Evolutionary conservation across 768 basidiomycete species (phyloP).

Genomic region (Hortiboletus flavorubellus): DNA sequence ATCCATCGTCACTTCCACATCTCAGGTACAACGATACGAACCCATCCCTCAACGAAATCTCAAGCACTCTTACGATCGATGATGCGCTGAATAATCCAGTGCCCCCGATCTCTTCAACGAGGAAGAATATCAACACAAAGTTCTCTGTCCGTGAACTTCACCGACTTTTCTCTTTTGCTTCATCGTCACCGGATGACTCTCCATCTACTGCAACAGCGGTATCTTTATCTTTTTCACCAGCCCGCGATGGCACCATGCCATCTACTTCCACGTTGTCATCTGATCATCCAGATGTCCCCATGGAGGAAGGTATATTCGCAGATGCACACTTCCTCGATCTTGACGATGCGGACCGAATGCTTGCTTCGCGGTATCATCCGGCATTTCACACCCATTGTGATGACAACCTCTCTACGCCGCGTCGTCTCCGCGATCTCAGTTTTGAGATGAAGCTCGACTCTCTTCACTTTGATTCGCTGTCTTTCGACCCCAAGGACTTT

Average conservation of each 20-base stretch:
- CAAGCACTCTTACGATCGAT: conserved; percentile 8
- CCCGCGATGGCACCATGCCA: neutral
- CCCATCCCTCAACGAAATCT: conserved; percentile 16
- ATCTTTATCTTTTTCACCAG: neutral
- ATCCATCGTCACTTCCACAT: conserved; percentile 9
- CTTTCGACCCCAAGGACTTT: conserved; percentile 63
- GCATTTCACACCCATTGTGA: neutral
- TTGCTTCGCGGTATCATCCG: conserved; percentile 3
- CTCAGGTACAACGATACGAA: conserved; percentile 25
- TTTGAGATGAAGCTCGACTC: conserved; percentile 71
- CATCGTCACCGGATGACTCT: conserved; percentile 16
- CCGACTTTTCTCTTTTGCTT: conserved; percentile 30
- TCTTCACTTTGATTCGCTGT: conserved; percentile 67
- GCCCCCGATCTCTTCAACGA: conserved; percentile 36
- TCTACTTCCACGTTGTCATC: conserved; percentile 13
- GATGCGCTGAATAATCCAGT: conserved; percentile 21
- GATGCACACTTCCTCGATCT: conserved; percentile 19
- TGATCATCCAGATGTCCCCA: conserved; percentile 15
- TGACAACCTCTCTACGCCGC: neutral
- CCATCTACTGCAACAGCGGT: neutral
- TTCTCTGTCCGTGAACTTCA: conserved; percentile 39
- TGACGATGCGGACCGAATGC: conserved; percentile 19
- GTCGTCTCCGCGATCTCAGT: conserved; percentile 38
- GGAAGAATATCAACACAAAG: conserved; percentile 22
- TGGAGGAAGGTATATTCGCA: conserved; percentile 15